These are phyloP conservation scores for Hygrocybe punicea DNA, from an alignment of 768 basidiomycete genomes.

Conservation along the genomic window DNA sequence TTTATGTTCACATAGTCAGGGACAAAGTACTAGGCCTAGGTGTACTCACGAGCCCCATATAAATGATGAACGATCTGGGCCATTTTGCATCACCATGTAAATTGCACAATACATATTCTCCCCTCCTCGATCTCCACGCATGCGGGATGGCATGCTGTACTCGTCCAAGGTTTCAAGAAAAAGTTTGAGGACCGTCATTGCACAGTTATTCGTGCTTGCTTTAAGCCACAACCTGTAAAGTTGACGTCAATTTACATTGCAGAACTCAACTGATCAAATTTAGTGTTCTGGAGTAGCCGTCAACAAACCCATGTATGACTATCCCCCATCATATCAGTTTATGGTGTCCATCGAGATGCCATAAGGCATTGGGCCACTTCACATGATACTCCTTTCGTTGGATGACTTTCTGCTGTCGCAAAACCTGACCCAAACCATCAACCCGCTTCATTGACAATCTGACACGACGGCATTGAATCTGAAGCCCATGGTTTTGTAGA, in stretches of 20 bases:
- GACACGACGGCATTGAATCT: slow-evolving; percentile 23
- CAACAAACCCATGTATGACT: slow-evolving; percentile 26
- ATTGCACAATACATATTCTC: too few relatives aligned
- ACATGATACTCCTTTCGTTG: slow-evolving; percentile 18
- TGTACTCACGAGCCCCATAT: slow-evolving; percentile 29
- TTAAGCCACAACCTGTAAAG: slow-evolving; percentile 25
- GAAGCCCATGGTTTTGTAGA: slow-evolving; percentile 24
- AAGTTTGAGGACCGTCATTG: too few relatives aligned
- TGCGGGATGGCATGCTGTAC: too few relatives aligned
- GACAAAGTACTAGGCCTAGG: slow-evolving; percentile 24
- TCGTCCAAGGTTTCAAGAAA: too few relatives aligned
- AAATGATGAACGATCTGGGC: too few relatives aligned
- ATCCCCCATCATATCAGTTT: slow-evolving; percentile 31
- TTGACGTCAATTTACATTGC: slow-evolving; percentile 7
- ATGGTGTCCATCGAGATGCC: too few relatives aligned
- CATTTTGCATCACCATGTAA: too few relatives aligned
- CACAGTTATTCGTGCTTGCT: too few relatives aligned
- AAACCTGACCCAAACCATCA: slow-evolving; percentile 23
- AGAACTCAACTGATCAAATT: neutral
- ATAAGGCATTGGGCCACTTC: too few relatives aligned
- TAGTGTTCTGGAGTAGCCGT: slow-evolving; percentile 25
- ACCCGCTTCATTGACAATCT: slow-evolving; percentile 19
- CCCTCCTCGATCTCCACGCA: too few relatives aligned
- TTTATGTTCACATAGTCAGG: slow-evolving; percentile 25
- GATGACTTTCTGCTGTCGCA: slow-evolving; percentile 18